Base-by-base conservation (phyloP, 2,329 filamentous ascomycete genomes). In the Dactylellina leptospora region DNA sequence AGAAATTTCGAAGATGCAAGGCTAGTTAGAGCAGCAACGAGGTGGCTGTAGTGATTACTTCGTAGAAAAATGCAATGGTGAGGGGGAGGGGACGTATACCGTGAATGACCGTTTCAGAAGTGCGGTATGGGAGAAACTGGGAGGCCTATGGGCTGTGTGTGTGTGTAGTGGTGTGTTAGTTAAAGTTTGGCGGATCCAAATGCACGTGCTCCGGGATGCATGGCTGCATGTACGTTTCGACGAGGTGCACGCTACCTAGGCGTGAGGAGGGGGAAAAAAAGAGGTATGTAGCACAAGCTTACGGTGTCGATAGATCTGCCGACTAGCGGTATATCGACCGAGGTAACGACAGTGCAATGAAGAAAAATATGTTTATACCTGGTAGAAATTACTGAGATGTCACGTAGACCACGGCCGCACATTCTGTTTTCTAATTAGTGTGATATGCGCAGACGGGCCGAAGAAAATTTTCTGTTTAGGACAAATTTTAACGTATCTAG, bases 101-200 rank as follows among this genome's bases (percentile, higher is more conserved):
- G 30, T 40, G 51, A 40, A 40, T 55, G 51, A 55, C 51, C 22
- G 51, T 55, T 55, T 55, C 51, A 55, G 33, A n/a, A 55, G 30
- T 55, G 9, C 11, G 9, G 9, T 30, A 27, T n/a, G n/a, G n/a
- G 25, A 20, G 4, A 23, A 5, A 23, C 27, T 4, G 6, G 44
- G 44, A 20, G 44, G 44, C 44, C 44, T 48, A 48, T 48, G 44
- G 42, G 42, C 42, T 45, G 42, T 45, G 42, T 23, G 4, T 33
- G 6, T 6, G 13, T 13, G 30, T 6, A 33, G 13, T 6, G 30
- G 30, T 33, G 30, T 6, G 6, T 6, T 33, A 13, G 30, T 33
- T 13, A 33, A 33, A 33, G 30, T 33, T 33, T 33, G 30, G n/a
- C n/a, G n/a, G n/a, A n/a, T n/a, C n/a, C n/a, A n/a, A n/a, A n/a